These are phyloP conservation scores for Saturnispora serradocipensis DNA, from an alignment of 805 yeast genomes.

Conservation along the genomic window DNA sequence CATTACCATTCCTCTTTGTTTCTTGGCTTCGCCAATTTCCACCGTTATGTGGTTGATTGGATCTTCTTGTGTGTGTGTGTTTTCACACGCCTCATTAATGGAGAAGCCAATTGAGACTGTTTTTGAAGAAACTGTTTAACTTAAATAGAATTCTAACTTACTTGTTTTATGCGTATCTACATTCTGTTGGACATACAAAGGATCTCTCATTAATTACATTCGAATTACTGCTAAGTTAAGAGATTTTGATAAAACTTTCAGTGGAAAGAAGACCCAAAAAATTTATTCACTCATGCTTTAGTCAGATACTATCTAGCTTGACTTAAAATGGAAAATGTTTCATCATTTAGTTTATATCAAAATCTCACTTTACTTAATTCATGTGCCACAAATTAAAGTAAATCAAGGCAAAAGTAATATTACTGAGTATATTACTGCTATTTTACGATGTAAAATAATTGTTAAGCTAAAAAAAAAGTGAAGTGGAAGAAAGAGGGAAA, in stretches of 20 bases:
- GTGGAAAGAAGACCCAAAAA: conserved; percentile 33
- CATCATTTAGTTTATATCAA: conserved; percentile 20
- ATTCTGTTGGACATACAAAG: not conserved
- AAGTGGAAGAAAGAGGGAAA: not conserved
- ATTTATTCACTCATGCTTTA: conserved; percentile 26
- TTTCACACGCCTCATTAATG: conserved; percentile 87
- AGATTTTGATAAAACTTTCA: conserved; percentile 14
- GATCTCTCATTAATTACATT: not conserved
- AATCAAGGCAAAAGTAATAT: not conserved
- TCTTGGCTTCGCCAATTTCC: conserved; percentile 42
- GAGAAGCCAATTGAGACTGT: conserved; percentile 98
- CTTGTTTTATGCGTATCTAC: too few relatives aligned
- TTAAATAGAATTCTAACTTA: not conserved
- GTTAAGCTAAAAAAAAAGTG: not conserved
- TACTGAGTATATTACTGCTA: too few relatives aligned
- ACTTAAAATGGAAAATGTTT: conserved; percentile 26
- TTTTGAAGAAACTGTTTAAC: conserved; percentile 61
- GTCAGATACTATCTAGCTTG: conserved; percentile 39
- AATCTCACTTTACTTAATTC: not conserved
- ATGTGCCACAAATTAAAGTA: not conserved
- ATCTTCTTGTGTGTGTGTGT: conserved; percentile 75
- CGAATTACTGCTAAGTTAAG: not conserved
- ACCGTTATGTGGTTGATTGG: conserved; percentile 96
- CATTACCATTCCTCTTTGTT: conserved; percentile 43
- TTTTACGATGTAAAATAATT: too few relatives aligned